phyloP scores from a whole-genome alignment of 2,329 filamentous ascomycete species.

The Monilinia fructicola region DNA sequence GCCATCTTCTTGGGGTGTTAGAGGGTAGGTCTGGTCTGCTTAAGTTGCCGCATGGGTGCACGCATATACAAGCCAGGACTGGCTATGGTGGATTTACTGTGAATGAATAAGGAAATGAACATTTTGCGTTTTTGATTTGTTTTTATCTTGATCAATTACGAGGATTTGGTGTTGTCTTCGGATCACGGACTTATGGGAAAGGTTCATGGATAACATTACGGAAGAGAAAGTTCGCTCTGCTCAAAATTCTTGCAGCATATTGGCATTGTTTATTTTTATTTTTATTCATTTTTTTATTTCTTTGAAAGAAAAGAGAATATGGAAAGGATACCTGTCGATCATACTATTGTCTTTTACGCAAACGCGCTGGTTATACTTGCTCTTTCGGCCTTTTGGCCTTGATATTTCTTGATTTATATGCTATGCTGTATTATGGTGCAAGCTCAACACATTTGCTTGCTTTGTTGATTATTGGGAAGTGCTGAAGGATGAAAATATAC shows the following conservation, averaged over 20 bases:
- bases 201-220: neutral
- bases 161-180: neutral
- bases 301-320: constrained; percentile 7
- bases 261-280: constrained; percentile 1
- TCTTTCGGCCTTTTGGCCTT: constrained; percentile 12
- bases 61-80: constrained; percentile 20
- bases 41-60: constrained; percentile 14
- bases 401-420: constrained; percentile 3
- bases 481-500: neutral
- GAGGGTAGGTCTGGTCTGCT: constrained; percentile 14
- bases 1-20: constrained; percentile 10
- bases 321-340: constrained; percentile 22
- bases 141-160: constrained; percentile 14
- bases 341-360: constrained; percentile 19
- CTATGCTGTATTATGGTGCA: constrained; percentile 10
- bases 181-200: neutral
- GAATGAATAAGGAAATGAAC: constrained; percentile 4
- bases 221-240: constrained; percentile 12
- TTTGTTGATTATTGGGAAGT: neutral
- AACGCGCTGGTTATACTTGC: constrained; percentile 20
- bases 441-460: constrained; percentile 6
- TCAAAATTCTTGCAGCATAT: constrained; percentile 19
- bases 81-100: constrained; percentile 16
- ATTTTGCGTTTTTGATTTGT: neutral
- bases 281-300: too few species aligned